Evolutionary conservation across 2,329 filamentous ascomycete genomes (phyloP), one percentile per base, ranked within the genome.

Genomic region (Hymenoscyphus linearis): DNA sequence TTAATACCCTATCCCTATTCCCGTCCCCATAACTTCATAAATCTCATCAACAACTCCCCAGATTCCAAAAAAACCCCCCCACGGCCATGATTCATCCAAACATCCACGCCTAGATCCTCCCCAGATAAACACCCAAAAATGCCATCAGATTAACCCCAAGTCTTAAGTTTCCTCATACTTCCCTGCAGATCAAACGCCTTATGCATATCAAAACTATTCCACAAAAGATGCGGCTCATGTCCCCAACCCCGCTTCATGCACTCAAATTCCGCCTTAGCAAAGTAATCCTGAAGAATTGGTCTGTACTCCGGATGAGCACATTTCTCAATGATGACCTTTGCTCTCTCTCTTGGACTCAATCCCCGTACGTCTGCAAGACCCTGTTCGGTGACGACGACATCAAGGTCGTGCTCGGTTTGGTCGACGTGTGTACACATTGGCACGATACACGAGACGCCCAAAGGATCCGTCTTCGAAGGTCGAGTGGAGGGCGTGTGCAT

Each of bases 391-490:
- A 96, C 91, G 53, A 96, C 77, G n/a, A 96, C 86, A 69, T 96
- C 91, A 44, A 96, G 82, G 73, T 96, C 92, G 76, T 96, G 91
- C 78, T 96, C 92, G 0, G 92, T 96, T 82, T 96, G 91, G 76
- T 96, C 91, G 67, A 96, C 81, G 77, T 96, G 92, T 3, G 91
- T 96, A 77, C 88, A 91, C 89, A 96, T 93, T 62, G 91, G 91
- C n/a, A 96, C 90, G 70, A 96, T 96, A 77, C 90, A 95, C 67
- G 82, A 87, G 60, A 96, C 85, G 67, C 91, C 91, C 61, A 86
- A 85, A 1, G 90, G 90, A 74, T 96, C 91, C 14, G 83, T 88
- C 82, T 95, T 96, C 70, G 83, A 85, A 12, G 91, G 91, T 25
- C 91, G 84, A 1, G 89, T 88, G 22, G 85, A 90, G 1, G 91